Percentiles rank a stretch among this genome's conserved stretches.
Conservation (phyloP, 331 rosid species). For the Quercus phellos region DNA sequence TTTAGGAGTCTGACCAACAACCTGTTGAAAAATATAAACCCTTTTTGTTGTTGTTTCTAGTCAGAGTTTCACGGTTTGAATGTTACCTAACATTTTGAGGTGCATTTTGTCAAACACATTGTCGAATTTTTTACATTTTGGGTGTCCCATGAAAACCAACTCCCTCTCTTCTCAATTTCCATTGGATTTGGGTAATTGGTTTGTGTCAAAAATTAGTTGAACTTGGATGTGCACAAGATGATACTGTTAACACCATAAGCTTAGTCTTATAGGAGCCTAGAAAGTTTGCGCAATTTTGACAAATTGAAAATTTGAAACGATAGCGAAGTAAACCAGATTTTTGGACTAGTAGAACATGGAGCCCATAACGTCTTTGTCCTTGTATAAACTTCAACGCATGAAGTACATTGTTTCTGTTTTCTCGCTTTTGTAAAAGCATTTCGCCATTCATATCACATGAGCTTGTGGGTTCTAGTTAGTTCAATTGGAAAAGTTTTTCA, state of each 20-base stretch:
- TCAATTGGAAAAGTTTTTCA: too few relatives aligned
- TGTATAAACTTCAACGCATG: background rate
- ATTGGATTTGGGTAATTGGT: background rate
- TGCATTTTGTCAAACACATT: background rate
- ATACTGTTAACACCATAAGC: too few relatives aligned
- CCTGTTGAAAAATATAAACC: background rate
- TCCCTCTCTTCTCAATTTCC: background rate
- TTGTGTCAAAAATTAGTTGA: background rate
- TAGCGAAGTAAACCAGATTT: background rate
- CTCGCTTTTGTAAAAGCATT: background rate
- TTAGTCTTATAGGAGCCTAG: background rate
- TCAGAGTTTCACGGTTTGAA: background rate
- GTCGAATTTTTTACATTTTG: too few relatives aligned
- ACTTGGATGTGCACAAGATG: too few relatives aligned
- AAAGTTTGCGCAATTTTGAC: background rate
- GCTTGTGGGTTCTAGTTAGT: too few relatives aligned
- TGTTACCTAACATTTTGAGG: background rate
- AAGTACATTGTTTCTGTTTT: background rate
- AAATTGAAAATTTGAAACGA: background rate
- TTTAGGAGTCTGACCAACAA: conserved; percentile 12
- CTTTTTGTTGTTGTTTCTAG: background rate
- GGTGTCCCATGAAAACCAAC: background rate
- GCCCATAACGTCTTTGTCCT: background rate
- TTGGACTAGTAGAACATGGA: background rate
- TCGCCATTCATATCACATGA: too few relatives aligned